A percentile compares a stretch with the other conserved stretches of the same genome.
These are phyloP conservation scores for Tricholoma terreum DNA, from an alignment of 768 basidiomycete species.

Conservation along the genomic window DNA sequence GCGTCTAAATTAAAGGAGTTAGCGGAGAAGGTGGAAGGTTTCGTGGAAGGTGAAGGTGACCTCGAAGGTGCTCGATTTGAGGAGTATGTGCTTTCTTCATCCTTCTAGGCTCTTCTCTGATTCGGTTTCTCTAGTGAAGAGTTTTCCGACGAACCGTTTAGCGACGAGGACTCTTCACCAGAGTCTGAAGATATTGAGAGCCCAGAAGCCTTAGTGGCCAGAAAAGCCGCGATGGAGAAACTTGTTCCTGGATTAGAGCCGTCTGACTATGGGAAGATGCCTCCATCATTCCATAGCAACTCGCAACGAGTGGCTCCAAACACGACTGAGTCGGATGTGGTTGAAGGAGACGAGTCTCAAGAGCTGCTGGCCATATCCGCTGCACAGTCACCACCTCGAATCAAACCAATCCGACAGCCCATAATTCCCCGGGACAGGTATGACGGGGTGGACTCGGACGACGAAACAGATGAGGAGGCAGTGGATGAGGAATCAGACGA, in stretches of 20 bases:
- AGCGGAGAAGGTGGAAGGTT: slow-evolving; percentile 83
- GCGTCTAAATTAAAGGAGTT: slow-evolving; percentile 69
- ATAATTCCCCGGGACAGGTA: slow-evolving; percentile 80
- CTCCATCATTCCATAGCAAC: slow-evolving; percentile 61
- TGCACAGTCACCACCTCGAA: slow-evolving; percentile 20
- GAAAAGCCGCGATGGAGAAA: slow-evolving; percentile 68
- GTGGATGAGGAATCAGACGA: slow-evolving; percentile 64
- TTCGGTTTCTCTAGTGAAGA: slow-evolving; percentile 46
- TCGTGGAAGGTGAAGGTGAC: slow-evolving; percentile 88
- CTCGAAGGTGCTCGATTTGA: slow-evolving; percentile 86
- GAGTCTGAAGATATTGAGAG: slow-evolving; percentile 44
- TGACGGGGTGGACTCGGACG: slow-evolving; percentile 93
- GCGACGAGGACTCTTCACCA: slow-evolving; percentile 47
- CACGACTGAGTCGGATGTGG: slow-evolving; percentile 41
- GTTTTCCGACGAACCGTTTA: slow-evolving; percentile 63
- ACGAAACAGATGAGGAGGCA: slow-evolving; percentile 70
- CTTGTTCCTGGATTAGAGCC: slow-evolving; percentile 79
- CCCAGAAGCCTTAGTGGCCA: slow-evolving; percentile 33
- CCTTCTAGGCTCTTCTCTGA: not conserved
- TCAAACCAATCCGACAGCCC: slow-evolving; percentile 66
- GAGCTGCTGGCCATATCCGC: not conserved
- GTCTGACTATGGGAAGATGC: slow-evolving; percentile 89
- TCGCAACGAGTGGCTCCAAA: slow-evolving; percentile 63
- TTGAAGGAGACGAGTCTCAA: slow-evolving; percentile 24
- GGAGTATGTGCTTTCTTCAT: slow-evolving; percentile 52